A percentile compares a stretch with the other conserved stretches of the same genome.
These are phyloP conservation scores for Xylariales sp. DNA, from an alignment of 2,329 filamentous ascomycete species.

Conservation along the genomic window DNA sequence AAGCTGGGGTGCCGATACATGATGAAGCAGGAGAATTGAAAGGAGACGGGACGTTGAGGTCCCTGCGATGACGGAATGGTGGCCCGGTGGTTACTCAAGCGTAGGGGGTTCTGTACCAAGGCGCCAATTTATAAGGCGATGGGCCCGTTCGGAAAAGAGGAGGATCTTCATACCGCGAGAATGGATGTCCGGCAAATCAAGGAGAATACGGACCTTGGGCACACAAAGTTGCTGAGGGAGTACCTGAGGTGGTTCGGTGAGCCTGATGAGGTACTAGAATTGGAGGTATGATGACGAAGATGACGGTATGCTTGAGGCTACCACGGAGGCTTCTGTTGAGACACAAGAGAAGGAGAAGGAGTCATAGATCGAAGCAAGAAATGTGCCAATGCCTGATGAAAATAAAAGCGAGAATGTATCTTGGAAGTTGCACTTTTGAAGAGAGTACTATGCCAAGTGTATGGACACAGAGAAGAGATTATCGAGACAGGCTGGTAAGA, in stretches of 20 bases:
- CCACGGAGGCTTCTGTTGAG: too few species aligned
- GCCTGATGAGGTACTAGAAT: constrained; percentile 3
- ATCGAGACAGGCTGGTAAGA: background rate
- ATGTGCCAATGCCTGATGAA: background rate
- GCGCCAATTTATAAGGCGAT: constrained; percentile 13
- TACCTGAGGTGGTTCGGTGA: constrained; percentile 17
- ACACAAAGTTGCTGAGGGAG: constrained; percentile 16
- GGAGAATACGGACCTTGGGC: constrained; percentile 12
- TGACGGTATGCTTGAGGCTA: background rate
- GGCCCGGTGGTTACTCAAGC: constrained; percentile 13
- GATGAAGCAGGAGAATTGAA: constrained; percentile 9
- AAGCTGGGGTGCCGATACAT: constrained; percentile 17
- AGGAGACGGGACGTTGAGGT: constrained; percentile 12
- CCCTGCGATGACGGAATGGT: constrained; percentile 18
- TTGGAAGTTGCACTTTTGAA: constrained; percentile 17
- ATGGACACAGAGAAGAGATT: constrained; percentile 12
- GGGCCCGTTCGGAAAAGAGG: constrained; percentile 12
- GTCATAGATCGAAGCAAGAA: too few species aligned
- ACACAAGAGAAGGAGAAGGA: too few species aligned
- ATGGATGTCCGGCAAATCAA: constrained; percentile 14
- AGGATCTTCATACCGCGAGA: constrained; percentile 15
- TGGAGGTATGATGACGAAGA: constrained; percentile 1
- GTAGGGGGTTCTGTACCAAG: constrained; percentile 13
- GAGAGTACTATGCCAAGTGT: constrained; percentile 16
- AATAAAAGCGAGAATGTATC: constrained; percentile 10